Evolutionary conservation across 768 basidiomycete genomes (phyloP).

Genomic region (Strobilomyces dryophilus): DNA sequence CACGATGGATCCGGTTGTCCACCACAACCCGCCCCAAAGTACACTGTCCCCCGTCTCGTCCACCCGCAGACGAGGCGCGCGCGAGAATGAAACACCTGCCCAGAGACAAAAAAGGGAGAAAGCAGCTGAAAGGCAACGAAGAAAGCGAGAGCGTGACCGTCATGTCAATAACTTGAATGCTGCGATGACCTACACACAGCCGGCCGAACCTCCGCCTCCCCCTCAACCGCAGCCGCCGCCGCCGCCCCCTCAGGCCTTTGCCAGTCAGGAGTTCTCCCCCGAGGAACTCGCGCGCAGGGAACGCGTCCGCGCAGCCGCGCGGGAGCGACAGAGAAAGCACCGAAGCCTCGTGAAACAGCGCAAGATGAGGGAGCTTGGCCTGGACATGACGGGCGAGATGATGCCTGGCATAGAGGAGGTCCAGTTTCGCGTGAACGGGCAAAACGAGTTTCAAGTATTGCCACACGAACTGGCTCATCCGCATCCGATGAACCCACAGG

Average conservation of each 20-base stretch:
- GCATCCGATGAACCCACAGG: constrained; percentile 39
- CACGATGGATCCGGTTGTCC: constrained; percentile 33
- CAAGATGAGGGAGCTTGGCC: constrained; percentile 77
- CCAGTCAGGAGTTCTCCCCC: constrained; percentile 41
- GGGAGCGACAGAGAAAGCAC: constrained; percentile 82
- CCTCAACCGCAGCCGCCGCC: constrained; percentile 33
- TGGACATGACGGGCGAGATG: constrained; percentile 78
- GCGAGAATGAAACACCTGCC: constrained; percentile 70
- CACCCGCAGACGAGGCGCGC: constrained; percentile 48
- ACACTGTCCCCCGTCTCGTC: constrained; percentile 30
- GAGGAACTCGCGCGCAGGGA: constrained; percentile 70
- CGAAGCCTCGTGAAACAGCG: constrained; percentile 72
- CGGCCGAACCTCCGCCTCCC: constrained; percentile 30
- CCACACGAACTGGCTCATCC: constrained; percentile 33
- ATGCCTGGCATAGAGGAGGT: constrained; percentile 61
- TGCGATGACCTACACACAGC: constrained; percentile 39
- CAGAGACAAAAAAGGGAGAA: constrained; percentile 80
- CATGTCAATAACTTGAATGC: constrained; percentile 39
- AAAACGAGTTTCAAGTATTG: constrained; percentile 37
- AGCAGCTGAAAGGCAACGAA: constrained; percentile 78
- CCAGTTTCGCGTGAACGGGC: constrained; percentile 53
- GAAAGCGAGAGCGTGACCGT: constrained; percentile 73
- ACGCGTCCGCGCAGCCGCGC: constrained; percentile 67
- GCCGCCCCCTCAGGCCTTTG: constrained; percentile 20
- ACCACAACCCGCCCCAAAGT: constrained; percentile 31